These are phyloP conservation scores for Fusarium xylarioides DNA, from an alignment of 2,329 filamentous ascomycete genomes.

Conservation along the genomic window DNA sequence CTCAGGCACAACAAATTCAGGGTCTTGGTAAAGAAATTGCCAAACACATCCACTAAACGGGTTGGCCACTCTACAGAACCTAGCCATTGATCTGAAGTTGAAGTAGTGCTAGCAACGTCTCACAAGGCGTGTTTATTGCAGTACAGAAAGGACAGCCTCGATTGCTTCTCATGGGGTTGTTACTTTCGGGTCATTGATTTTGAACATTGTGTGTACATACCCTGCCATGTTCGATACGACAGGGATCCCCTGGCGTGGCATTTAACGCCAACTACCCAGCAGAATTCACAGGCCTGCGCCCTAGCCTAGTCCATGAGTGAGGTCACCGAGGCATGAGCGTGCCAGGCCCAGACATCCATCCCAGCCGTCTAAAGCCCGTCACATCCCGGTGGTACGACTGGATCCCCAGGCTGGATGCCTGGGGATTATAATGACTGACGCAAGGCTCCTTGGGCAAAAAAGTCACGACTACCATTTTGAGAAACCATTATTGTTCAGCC, in stretches of 20 bases:
- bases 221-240: conserved; percentile 12
- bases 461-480: neutral
- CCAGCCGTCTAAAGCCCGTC: conserved; percentile 33
- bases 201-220: neutral
- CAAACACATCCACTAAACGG: neutral
- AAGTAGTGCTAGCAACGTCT: neutral
- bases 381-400: conserved; percentile 13
- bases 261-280: conserved; percentile 13
- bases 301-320: conserved; percentile 7
- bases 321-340: conserved; percentile 20
- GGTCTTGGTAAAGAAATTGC: neutral
- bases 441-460: neutral
- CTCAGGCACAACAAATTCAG: conserved; percentile 11
- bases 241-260: conserved; percentile 29
- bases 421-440: neutral
- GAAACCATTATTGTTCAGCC: neutral
- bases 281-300: neutral
- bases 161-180: conserved; percentile 29
- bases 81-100: neutral
- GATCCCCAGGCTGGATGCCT: neutral
- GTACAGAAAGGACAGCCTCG: neutral
- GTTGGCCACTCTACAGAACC: neutral
- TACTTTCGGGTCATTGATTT: neutral
- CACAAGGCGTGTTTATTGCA: neutral
- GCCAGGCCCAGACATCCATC: conserved; percentile 34